phyloP scores from a whole-genome alignment of 2,329 filamentous ascomycete genomes.

The Decorospora gaudefroyi region DNA sequence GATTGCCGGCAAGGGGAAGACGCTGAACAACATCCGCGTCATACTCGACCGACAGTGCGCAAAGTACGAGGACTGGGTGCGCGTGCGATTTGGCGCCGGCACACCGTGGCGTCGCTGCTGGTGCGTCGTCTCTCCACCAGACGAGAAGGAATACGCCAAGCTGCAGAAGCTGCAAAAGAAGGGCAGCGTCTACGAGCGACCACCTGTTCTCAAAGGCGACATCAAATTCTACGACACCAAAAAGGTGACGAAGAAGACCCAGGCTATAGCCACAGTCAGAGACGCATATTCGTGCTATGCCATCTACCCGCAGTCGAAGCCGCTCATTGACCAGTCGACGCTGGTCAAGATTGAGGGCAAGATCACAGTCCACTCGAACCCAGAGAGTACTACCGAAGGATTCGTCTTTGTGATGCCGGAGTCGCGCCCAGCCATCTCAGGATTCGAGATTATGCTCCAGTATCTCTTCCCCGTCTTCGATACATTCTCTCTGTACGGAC shows the following conservation, averaged over 20 bases:
- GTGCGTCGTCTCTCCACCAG: slow-evolving; percentile 90
- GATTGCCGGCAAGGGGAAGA: slow-evolving; percentile 91
- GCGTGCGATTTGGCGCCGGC: slow-evolving; percentile 92
- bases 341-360: slow-evolving; percentile 90
- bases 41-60: slow-evolving; percentile 83
- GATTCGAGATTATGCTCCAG: slow-evolving; percentile 92
- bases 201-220: slow-evolving; percentile 75
- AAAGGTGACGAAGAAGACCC: slow-evolving; percentile 89
- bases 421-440: slow-evolving; percentile 83
- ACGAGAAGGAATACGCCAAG: slow-evolving; percentile 89
- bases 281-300: slow-evolving; percentile 92
- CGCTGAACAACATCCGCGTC: slow-evolving; percentile 82
- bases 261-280: slow-evolving; percentile 87
- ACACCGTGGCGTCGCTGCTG: slow-evolving; percentile 96
- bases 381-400: slow-evolving; percentile 79
- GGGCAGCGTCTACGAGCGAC: slow-evolving; percentile 79
- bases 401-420: slow-evolving; percentile 99
- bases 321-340: slow-evolving; percentile 90
- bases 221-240: slow-evolving; percentile 93
- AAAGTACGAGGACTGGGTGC: slow-evolving; percentile 87
- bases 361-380: slow-evolving; percentile 82
- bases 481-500: slow-evolving; percentile 87
- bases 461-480: slow-evolving; percentile 95
- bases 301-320: slow-evolving; percentile 93
- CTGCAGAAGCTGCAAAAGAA: slow-evolving; percentile 82